Conservation (phyloP, 2,329 filamentous ascomycete species). For the Cordyceps tenuipes region DNA sequence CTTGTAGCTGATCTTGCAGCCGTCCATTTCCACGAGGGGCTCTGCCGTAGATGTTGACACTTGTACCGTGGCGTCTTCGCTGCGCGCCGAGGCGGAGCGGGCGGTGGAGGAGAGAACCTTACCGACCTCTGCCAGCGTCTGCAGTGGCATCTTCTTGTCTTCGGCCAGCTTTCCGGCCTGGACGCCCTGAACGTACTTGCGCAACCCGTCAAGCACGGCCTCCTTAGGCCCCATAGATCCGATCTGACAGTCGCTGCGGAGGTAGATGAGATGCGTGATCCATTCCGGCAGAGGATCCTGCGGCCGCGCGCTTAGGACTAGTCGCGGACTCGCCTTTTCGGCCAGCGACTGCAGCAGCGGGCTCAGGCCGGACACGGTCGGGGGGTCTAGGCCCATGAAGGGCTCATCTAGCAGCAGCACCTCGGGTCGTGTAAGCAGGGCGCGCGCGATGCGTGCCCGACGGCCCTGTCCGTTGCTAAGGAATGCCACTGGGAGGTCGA, state of each 20-base stretch:
- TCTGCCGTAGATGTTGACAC: constrained; percentile 41
- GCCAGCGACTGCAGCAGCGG: constrained; percentile 62
- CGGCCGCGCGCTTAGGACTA: constrained; percentile 71
- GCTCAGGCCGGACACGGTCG: constrained; percentile 64
- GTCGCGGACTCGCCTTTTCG: constrained; percentile 54
- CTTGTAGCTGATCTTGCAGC: constrained; percentile 74
- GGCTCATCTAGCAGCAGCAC: constrained; percentile 84
- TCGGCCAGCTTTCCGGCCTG: constrained; percentile 35
- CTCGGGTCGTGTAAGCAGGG: constrained; percentile 69
- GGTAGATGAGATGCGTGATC: constrained; percentile 75
- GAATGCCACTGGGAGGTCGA: constrained; percentile 78
- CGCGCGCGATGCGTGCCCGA: constrained; percentile 79
- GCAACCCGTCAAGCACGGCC: constrained; percentile 48
- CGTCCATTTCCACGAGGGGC: constrained; percentile 76
- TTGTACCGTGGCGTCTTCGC: constrained; percentile 3
- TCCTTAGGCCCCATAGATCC: constrained; percentile 57
- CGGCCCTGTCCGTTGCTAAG: constrained; percentile 90
- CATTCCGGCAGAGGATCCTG: constrained; percentile 84
- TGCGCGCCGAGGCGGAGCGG: constrained; percentile 7
- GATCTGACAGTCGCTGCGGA: constrained; percentile 60
- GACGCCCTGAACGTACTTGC: constrained; percentile 39
- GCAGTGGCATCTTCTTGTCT: constrained; percentile 40
- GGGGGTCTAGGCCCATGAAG: constrained; percentile 91
- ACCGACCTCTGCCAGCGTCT: constrained; percentile 42
- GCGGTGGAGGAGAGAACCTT: constrained; percentile 28